Percentiles rank a stretch among this genome's conserved stretches.
phyloP scores from a whole-genome alignment of 768 basidiomycete genomes.

The Lactarius quietus region DNA sequence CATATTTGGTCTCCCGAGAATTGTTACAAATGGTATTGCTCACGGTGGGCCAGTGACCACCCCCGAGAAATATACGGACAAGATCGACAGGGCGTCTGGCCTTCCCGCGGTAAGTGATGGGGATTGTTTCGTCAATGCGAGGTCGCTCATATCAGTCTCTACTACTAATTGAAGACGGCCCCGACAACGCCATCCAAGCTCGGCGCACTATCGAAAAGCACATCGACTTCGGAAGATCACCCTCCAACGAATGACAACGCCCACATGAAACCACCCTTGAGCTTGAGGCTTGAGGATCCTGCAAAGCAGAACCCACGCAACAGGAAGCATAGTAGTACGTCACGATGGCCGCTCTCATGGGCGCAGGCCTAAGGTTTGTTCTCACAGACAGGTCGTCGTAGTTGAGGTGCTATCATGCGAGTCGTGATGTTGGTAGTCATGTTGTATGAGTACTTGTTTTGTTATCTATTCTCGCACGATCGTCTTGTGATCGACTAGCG shows the following conservation, averaged over 20 bases:
- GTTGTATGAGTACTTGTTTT: neutral
- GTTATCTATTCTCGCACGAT: neutral
- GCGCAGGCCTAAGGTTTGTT: neutral
- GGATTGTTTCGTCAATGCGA: neutral
- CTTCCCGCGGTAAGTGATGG: constrained; percentile 8
- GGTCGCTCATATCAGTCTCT: neutral
- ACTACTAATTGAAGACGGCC: constrained; percentile 1
- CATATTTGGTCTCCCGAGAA: constrained; percentile 10
- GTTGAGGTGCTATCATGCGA: neutral
- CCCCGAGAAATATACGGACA: neutral
- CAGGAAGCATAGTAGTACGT: neutral
- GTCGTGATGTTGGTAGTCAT: too few species aligned
- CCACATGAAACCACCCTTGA: neutral
- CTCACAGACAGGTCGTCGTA: neutral
- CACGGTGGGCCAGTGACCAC: constrained; percentile 3
- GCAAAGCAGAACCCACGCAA: neutral
- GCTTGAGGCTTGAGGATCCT: neutral
- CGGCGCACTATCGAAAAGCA: constrained; percentile 7
- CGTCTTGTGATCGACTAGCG: neutral
- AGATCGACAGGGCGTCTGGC: constrained; percentile 8
- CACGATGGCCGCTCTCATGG: neutral
- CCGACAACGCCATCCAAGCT: constrained; percentile 13
- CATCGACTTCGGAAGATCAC: neutral
- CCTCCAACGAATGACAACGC: neutral
- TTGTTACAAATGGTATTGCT: neutral